phyloP scores from a whole-genome alignment of 257 asterid species.

The Salvia rosmarinus region DNA sequence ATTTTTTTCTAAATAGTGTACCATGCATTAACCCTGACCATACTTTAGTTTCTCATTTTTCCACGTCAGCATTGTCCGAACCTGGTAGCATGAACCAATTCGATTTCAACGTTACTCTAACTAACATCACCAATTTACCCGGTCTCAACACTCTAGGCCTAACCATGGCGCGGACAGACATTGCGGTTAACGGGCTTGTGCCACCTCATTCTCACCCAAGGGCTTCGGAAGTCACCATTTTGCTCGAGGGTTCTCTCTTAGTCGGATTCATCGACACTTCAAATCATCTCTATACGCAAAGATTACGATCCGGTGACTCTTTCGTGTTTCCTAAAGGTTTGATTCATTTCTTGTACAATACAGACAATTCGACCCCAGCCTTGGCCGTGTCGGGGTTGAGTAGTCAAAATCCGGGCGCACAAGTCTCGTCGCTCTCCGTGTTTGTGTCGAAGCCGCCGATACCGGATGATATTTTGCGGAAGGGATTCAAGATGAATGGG shows the following conservation, averaged over 20 bases:
- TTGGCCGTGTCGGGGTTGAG: slow-evolving; percentile 50
- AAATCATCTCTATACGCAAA: slow-evolving; percentile 44
- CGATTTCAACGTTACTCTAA: slow-evolving; percentile 48
- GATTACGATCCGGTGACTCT: slow-evolving; percentile 49
- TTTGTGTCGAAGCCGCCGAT: slow-evolving; percentile 36
- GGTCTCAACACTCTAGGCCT: slow-evolving; percentile 67
- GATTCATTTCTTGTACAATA: slow-evolving; percentile 53
- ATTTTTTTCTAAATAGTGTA: slow-evolving; percentile 41
- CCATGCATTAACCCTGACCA: slow-evolving; percentile 59
- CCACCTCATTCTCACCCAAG: slow-evolving; percentile 76
- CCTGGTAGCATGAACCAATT: slow-evolving; percentile 48
- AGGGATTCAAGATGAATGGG: slow-evolving; percentile 44
- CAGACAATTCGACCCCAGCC: slow-evolving; percentile 39
- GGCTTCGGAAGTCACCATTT: slow-evolving; percentile 63
- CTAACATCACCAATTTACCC: slow-evolving; percentile 37
- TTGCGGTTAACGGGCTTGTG: slow-evolving; percentile 49
- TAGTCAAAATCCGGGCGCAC: slow-evolving; percentile 68
- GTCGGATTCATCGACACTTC: slow-evolving; percentile 63
- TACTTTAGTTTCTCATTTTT: slow-evolving; percentile 51
- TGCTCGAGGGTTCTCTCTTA: slow-evolving; percentile 59
- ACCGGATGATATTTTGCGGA: slow-evolving; percentile 48
- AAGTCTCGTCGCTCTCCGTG: slow-evolving; percentile 42
- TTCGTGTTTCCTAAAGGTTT: slow-evolving; percentile 66
- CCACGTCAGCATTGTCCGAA: slow-evolving; percentile 55
- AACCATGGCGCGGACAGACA: slow-evolving; percentile 60